These are phyloP conservation scores for Gamsiella multidivaricata DNA, from an alignment of 192 early-diverging fungal genomes.

Conservation along the genomic window DNA sequence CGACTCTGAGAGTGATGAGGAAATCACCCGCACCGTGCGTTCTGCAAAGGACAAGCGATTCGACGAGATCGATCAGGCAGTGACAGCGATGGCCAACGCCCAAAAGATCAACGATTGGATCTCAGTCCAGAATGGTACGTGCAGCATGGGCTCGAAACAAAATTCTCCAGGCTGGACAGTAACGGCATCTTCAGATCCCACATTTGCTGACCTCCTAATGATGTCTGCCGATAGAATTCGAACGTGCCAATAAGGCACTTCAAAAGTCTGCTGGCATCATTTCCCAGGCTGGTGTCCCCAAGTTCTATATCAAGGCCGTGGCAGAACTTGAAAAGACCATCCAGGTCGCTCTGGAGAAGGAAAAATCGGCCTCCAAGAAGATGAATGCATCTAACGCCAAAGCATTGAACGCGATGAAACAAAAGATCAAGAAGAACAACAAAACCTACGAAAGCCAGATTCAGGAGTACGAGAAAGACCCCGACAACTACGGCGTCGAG, in stretches of 20 bases:
- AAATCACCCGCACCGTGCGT: constrained; percentile 77
- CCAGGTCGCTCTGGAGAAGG: constrained; percentile 67
- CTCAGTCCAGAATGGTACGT: constrained; percentile 74
- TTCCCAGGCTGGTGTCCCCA: constrained; percentile 61
- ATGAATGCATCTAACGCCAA: constrained; percentile 85
- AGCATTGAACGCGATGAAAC: constrained; percentile 92
- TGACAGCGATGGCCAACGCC: constrained; percentile 73
- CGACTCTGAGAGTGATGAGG: constrained; percentile 75
- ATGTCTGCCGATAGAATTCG: constrained; percentile 92
- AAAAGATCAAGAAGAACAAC: constrained; percentile 90
- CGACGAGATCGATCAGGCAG: constrained; percentile 80
- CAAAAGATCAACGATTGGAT: constrained; percentile 93
- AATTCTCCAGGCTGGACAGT: too few relatives aligned
- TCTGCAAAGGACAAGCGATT: constrained; percentile 88
- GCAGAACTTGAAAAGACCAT: constrained; percentile 82
- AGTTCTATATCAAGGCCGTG: constrained; percentile 81
- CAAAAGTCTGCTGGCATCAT: constrained; percentile 72
- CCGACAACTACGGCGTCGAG: constrained; percentile 29
- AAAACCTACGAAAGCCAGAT: constrained; percentile 80
- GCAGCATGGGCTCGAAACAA: neutral
- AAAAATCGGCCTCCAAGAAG: constrained; percentile 84
- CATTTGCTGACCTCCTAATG: too few relatives aligned
- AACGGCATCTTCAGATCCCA: too few relatives aligned
- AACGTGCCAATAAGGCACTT: constrained; percentile 79
- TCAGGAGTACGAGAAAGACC: constrained; percentile 68